These are phyloP conservation scores for Lumnitzera littorea DNA, from an alignment of 345 rosid species.

Conservation along the genomic window DNA sequence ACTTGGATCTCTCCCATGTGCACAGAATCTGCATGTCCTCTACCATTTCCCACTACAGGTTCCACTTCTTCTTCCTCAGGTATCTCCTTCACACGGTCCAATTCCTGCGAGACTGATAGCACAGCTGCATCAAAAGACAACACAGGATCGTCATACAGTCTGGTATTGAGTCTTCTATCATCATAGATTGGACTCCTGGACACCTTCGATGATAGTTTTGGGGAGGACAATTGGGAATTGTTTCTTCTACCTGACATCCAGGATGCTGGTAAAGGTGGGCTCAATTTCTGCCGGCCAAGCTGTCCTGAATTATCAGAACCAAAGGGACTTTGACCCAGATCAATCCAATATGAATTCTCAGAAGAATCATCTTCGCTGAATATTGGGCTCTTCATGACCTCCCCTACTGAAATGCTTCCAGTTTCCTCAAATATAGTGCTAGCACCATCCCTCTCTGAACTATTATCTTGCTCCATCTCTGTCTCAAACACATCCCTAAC, in stretches of 20 bases:
- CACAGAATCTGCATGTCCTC: slow-evolving; percentile 16
- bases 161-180: slow-evolving; percentile 15
- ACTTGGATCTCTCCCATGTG: slow-evolving; percentile 35
- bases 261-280: slow-evolving; percentile 30
- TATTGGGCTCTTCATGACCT: slow-evolving; percentile 67
- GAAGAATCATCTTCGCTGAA: slow-evolving; percentile 67
- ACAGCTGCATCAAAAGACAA: slow-evolving; percentile 82
- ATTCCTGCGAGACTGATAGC: slow-evolving; percentile 47
- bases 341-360: slow-evolving; percentile 62
- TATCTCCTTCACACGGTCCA: slow-evolving; percentile 32
- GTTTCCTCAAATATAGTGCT: slow-evolving; percentile 77
- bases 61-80: slow-evolving; percentile 42
- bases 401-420: slow-evolving; percentile 72
- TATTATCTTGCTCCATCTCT: slow-evolving; percentile 60
- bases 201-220: slow-evolving; percentile 28
- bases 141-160: slow-evolving; percentile 28
- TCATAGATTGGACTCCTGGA: slow-evolving; percentile 28
- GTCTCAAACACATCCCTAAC: slow-evolving; percentile 76
- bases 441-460: slow-evolving; percentile 70
- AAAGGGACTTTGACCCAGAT: slow-evolving; percentile 67
- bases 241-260: slow-evolving; percentile 44
- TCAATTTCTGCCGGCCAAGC: slow-evolving; percentile 27
- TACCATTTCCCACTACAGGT: slow-evolving; percentile 15
- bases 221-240: slow-evolving; percentile 25
- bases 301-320: slow-evolving; percentile 40